These are phyloP conservation scores for Fusarium floridanum DNA, from an alignment of 2,329 filamentous ascomycete species.

Conservation along the genomic window DNA sequence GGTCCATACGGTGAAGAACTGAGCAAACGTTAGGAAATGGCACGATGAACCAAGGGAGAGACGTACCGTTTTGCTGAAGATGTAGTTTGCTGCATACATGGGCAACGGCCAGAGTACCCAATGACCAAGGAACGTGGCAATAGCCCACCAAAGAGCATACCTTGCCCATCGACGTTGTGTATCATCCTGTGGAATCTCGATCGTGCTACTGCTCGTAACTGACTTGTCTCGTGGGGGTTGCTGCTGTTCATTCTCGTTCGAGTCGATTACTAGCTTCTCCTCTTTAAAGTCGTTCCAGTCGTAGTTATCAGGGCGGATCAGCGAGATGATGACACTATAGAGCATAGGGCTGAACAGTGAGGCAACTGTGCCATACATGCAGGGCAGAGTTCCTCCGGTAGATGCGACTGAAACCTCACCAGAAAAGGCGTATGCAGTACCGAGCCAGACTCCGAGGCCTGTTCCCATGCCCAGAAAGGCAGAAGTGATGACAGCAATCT, in stretches of 20 bases:
- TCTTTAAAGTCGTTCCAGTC: conserved; percentile 49
- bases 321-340: conserved; percentile 59
- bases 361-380: conserved; percentile 62
- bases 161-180: conserved; percentile 14
- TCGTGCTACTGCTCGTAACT: not conserved
- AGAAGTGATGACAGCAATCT: conserved; percentile 55
- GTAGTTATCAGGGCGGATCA: conserved; percentile 54
- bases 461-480: conserved; percentile 61
- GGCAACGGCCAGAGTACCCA: conserved; percentile 5
- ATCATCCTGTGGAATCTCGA: conserved; percentile 1
- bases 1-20: conserved; percentile 26
- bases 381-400: conserved; percentile 60
- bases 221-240: not conserved
- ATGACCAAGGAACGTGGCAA: conserved; percentile 24
- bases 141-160: conserved; percentile 16
- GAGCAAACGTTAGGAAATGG: too few species aligned
- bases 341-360: conserved; percentile 54
- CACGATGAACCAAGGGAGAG: not conserved
- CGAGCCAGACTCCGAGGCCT: conserved; percentile 63
- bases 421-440: conserved; percentile 57
- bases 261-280: conserved; percentile 12
- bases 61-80: not conserved
- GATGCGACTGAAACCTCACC: conserved; percentile 43
- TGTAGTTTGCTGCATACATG: not conserved
- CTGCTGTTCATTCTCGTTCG: not conserved